Conservation (phyloP, 1,139 yeast species). For the Sugiyamaella xylanicola region DNA sequence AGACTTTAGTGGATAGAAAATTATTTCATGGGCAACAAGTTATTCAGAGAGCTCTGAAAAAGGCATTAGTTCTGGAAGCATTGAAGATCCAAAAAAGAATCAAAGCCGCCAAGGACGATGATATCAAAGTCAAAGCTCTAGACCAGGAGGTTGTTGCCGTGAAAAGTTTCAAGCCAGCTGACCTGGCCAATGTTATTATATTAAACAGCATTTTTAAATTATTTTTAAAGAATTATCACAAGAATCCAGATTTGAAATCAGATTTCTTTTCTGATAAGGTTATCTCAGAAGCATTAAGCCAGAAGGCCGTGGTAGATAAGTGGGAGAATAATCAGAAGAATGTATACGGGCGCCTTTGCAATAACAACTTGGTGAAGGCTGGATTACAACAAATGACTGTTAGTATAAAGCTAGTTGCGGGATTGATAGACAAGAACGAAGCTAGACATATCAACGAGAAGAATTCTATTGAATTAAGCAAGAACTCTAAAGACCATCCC, state of each 20-base stretch:
- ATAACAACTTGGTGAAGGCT: slow-evolving; percentile 54
- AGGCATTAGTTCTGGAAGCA: slow-evolving; percentile 38
- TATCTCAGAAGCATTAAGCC: slow-evolving; percentile 1
- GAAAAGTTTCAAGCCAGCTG: slow-evolving; percentile 30
- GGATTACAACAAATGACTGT: slow-evolving; percentile 54
- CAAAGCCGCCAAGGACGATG: slow-evolving; percentile 30
- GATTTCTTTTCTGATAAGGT: slow-evolving; percentile 3
- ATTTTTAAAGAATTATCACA: slow-evolving; percentile 25
- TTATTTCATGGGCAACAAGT: slow-evolving; percentile 37
- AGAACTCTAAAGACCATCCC: too few relatives aligned
- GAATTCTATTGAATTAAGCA: slow-evolving; percentile 38
- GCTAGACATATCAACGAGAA: slow-evolving; percentile 36
- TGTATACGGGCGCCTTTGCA: slow-evolving; percentile 38
- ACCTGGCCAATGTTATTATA: slow-evolving; percentile 32
- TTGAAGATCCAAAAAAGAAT: slow-evolving; percentile 40
- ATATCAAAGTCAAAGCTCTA: slow-evolving; percentile 27
- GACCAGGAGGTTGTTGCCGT: slow-evolving; percentile 36
- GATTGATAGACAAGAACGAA: slow-evolving; percentile 43
- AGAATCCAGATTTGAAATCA: slow-evolving; percentile 48
- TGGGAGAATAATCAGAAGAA: slow-evolving; percentile 15
- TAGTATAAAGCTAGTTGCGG: slow-evolving; percentile 62
- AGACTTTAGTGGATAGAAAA: slow-evolving; percentile 40
- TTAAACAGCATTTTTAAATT: slow-evolving; percentile 32
- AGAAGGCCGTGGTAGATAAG: slow-evolving; percentile 15
- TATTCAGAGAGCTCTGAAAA: slow-evolving; percentile 40